A percentile compares a stretch with the other conserved stretches of the same genome.
These are phyloP conservation scores for Linanthus parryae DNA, from an alignment of 148 eudicot genomes.

Conservation along the genomic window DNA sequence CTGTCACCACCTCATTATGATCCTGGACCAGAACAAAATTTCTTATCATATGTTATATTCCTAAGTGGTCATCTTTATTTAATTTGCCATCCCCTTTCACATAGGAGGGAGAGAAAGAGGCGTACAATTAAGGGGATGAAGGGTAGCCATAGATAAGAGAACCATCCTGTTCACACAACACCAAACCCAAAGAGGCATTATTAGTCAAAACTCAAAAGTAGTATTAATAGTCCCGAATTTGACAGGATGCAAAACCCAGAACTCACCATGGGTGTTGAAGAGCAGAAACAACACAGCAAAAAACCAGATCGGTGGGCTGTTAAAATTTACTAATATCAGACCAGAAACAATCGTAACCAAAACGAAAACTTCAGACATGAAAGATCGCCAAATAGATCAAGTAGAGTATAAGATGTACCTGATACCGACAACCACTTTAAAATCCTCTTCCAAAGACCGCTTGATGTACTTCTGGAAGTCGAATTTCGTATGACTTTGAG, in stretches of 20 bases:
- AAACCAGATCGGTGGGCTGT: slow-evolving; percentile 59
- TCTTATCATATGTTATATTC: too few species aligned
- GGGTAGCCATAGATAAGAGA: slow-evolving; percentile 43
- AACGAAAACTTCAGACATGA: not conserved
- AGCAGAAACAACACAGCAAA: slow-evolving; percentile 47
- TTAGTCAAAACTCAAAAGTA: not conserved
- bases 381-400: too few species aligned
- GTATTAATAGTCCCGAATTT: not conserved
- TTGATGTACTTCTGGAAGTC: slow-evolving; percentile 59
- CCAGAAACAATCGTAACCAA: not conserved
- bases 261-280: slow-evolving; percentile 46
- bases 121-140: slow-evolving; percentile 46
- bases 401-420: slow-evolving; percentile 22
- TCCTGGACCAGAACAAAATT: too few species aligned
- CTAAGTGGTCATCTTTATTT: too few species aligned
- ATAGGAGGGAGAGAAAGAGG: too few species aligned
- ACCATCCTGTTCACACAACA: slow-evolving; percentile 26
- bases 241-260: not conserved
- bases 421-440: slow-evolving; percentile 55
- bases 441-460: slow-evolving; percentile 60
- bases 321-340: slow-evolving; percentile 5
- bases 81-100: too few species aligned
- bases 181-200: not conserved
- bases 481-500: slow-evolving; percentile 46
- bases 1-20: too few species aligned